Conservation (phyloP, 495 filamentous ascomycete species). For the Apodospora peruviana region DNA sequence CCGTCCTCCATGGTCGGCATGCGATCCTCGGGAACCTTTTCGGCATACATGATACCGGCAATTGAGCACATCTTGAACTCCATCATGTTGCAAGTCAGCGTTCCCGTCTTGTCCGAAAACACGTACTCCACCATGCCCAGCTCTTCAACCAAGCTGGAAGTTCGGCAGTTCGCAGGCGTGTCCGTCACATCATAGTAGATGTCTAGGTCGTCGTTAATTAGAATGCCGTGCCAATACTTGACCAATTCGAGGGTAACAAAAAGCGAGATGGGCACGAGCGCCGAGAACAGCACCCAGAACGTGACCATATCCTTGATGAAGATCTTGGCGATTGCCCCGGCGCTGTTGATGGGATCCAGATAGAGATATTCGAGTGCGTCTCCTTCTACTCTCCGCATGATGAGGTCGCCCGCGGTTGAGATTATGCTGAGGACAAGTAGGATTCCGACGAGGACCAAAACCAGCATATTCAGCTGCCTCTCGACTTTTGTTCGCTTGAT, state of each 20-base stretch:
- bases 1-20: constrained; percentile 71
- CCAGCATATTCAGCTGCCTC: constrained; percentile 85
- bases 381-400: constrained; percentile 58
- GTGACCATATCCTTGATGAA: constrained; percentile 96
- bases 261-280: constrained; percentile 91
- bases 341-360: constrained; percentile 41
- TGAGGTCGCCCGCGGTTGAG: constrained; percentile 85
- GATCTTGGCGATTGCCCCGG: constrained; percentile 58
- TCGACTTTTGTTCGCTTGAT: constrained; percentile 98
- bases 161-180: constrained; percentile 91
- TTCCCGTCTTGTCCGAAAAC: constrained; percentile 98
- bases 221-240: constrained; percentile 94
- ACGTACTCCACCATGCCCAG: constrained; percentile 98
- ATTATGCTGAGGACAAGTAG: constrained; percentile 79
- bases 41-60: constrained; percentile 87
- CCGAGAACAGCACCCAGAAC: constrained; percentile 98
- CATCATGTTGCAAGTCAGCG: constrained; percentile 99
- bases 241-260: constrained; percentile 98
- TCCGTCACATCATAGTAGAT: constrained; percentile 97
- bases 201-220: constrained; percentile 95
- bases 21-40: constrained; percentile 88
- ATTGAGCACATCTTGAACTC: constrained; percentile 96
- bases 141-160: constrained; percentile 94
- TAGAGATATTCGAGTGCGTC: constrained; percentile 64
- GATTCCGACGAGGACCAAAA: constrained; percentile 82